phyloP scores from a whole-genome alignment of 1,284 basidiomycete genomes.

The Afroboletus lepidellus region DNA sequence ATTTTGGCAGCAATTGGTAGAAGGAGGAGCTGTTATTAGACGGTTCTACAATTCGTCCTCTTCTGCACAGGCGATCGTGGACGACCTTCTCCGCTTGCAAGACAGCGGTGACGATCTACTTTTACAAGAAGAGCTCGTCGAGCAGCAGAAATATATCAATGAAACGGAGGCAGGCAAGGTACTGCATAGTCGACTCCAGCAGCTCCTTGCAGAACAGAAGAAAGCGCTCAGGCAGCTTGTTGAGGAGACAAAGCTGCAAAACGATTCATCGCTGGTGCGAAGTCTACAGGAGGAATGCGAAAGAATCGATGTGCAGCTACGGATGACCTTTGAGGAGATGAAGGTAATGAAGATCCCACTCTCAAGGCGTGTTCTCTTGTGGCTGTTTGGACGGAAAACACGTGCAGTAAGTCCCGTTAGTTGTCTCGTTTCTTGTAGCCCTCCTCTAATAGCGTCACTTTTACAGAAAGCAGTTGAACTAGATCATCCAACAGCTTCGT shows the following conservation, averaged over 20 bases:
- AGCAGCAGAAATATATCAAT: slow-evolving; percentile 11
- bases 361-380: slow-evolving; percentile 12
- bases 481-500: background rate
- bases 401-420: slow-evolving; percentile 7
- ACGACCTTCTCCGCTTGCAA: background rate
- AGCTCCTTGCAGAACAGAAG: slow-evolving; percentile 18
- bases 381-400: slow-evolving; percentile 6
- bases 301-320: slow-evolving; percentile 9
- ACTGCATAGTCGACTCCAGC: slow-evolving; percentile 19
- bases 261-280: slow-evolving; percentile 9
- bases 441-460: background rate
- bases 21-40: slow-evolving; percentile 30
- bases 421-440: no score
- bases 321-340: slow-evolving; percentile 18
- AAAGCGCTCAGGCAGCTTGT: slow-evolving; percentile 10
- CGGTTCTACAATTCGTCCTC: slow-evolving; percentile 7
- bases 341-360: slow-evolving; percentile 21
- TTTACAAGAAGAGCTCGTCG: slow-evolving; percentile 25
- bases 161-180: slow-evolving; percentile 24
- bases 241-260: slow-evolving; percentile 12
- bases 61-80: slow-evolving; percentile 9
- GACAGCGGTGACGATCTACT: slow-evolving; percentile 2
- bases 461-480: slow-evolving; percentile 9
- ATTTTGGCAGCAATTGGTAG: slow-evolving; percentile 29
- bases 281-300: slow-evolving; percentile 1